Conservation (phyloP, 2,329 filamentous ascomycete genomes). For the Chrysoporthe deuterocubensis region DNA sequence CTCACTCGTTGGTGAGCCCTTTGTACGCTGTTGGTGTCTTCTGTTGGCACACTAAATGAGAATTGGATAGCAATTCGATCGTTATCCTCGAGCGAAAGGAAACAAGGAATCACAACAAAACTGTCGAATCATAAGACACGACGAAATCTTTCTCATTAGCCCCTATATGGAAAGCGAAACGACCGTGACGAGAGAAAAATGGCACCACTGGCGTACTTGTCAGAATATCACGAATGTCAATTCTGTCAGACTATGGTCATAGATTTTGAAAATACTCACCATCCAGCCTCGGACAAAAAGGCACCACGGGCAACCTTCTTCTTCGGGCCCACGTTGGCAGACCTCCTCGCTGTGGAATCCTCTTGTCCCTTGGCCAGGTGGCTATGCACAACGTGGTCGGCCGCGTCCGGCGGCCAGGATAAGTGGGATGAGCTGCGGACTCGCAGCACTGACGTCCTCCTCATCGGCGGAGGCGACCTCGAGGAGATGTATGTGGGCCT, state of each 20-base stretch:
- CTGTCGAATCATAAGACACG: no score
- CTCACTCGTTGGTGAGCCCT: no score
- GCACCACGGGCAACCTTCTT: not conserved
- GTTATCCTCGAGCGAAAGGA: not conserved
- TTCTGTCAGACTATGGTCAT: conserved; percentile 6
- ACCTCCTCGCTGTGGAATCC: not conserved
- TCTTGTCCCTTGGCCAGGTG: not conserved
- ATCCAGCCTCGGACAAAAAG: not conserved
- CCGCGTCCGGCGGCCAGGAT: not conserved
- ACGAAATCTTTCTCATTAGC: not conserved
- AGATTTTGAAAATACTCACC: not conserved
- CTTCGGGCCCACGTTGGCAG: not conserved
- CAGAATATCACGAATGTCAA: not conserved
- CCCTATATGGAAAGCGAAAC: not conserved
- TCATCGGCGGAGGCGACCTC: not conserved
- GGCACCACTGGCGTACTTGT: not conserved
- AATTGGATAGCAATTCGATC: not conserved
- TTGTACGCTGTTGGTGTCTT: no score
- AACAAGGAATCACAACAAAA: not conserved
- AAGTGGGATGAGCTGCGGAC: not conserved
- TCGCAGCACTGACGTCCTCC: not conserved
- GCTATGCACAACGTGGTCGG: not conserved
- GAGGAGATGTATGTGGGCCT: not conserved
- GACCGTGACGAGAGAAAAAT: not conserved
- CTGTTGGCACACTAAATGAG: no score